Evolutionary conservation across 495 filamentous ascomycete species (phyloP).

Genomic region (Articulospora tetracladia): DNA sequence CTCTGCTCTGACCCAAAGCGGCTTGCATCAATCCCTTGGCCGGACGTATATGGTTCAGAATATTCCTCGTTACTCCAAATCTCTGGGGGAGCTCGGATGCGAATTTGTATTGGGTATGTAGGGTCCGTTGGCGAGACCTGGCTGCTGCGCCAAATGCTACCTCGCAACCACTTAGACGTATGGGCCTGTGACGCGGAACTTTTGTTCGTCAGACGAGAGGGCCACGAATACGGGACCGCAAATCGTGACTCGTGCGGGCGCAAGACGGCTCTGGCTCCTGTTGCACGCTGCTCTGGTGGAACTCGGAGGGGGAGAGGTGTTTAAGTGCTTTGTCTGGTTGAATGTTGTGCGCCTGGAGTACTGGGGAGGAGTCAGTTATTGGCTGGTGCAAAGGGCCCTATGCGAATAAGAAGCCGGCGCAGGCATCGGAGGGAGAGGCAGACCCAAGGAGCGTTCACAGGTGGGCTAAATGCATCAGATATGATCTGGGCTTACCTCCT

Average conservation of each 20-base stretch:
- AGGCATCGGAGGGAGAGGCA: neutral
- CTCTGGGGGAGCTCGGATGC: neutral
- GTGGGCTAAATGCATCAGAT: neutral
- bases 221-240: neutral
- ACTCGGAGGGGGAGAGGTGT: neutral
- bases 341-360: constrained; percentile 1
- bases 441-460: neutral
- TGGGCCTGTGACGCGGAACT: neutral
- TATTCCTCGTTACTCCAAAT: neutral
- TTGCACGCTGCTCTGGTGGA: neutral
- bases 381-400: neutral
- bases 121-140: neutral
- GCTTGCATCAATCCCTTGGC: constrained; percentile 3
- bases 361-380: constrained; percentile 1
- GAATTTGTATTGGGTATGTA: neutral
- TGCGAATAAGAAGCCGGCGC: neutral
- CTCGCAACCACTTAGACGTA: neutral
- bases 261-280: neutral
- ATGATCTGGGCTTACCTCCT: neutral
- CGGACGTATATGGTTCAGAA: neutral
- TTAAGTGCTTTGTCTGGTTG: neutral
- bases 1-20: neutral
- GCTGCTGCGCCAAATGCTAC: neutral
- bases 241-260: neutral
- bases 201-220: neutral